These are phyloP conservation scores for Somion occarium DNA, from an alignment of 1,284 basidiomycete genomes.

Conservation along the genomic window DNA sequence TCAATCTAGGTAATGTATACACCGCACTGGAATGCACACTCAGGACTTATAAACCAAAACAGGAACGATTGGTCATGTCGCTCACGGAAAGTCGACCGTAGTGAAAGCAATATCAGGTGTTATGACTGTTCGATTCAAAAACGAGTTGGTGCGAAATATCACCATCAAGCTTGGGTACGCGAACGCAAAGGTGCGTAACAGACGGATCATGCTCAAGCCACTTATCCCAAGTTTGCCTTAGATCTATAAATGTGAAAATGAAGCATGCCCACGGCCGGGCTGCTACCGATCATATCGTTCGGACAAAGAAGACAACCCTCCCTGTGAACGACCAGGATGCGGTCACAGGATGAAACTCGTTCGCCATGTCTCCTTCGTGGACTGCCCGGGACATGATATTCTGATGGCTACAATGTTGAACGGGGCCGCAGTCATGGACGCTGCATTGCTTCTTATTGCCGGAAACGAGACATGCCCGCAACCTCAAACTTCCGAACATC, in stretches of 20 bases:
- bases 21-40: conserved; percentile 2
- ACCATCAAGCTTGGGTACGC: conserved; percentile 99
- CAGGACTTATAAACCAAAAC: conserved; percentile 11
- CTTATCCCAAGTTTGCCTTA: conserved; percentile 27
- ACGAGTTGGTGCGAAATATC: conserved; percentile 96
- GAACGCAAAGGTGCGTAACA: conserved; percentile 87
- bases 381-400: conserved; percentile 93
- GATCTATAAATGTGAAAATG: conserved; percentile 98
- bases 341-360: conserved; percentile 87
- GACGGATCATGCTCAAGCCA: conserved; percentile 9
- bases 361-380: conserved; percentile 95
- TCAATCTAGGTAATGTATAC: conserved; percentile 62
- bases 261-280: conserved; percentile 87
- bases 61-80: conserved; percentile 96
- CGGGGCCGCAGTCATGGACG: conserved; percentile 99
- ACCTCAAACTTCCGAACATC: conserved; percentile 97
- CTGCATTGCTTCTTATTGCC: conserved; percentile 90
- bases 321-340: conserved; percentile 92
- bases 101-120: conserved; percentile 99
- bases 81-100: conserved; percentile 98
- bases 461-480: conserved; percentile 99
- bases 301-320: conserved; percentile 90
- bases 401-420: conserved; percentile 99
- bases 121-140: conserved; percentile 98
- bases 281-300: conserved; percentile 94